Base-by-base conservation (phyloP, 1,139 yeast species). In the Geotrichum aggregatum region DNA sequence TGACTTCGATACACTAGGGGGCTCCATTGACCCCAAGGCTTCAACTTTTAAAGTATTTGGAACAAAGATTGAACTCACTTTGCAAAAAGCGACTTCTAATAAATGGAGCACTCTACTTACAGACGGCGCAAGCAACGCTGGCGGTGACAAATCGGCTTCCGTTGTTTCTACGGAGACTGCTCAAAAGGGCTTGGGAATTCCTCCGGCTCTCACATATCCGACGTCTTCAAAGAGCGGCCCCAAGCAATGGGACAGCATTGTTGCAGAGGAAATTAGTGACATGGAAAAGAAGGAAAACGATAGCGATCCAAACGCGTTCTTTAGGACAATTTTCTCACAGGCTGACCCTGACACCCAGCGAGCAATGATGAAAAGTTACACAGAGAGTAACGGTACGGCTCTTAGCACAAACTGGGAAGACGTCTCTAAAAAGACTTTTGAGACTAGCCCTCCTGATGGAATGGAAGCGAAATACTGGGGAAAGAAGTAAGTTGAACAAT, bases 281-380 rank as follows among this genome's bases (percentile, higher is more conserved):
- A 80, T 59, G 4, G 63, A 72, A 16, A 59, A 58, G 11, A 74
- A 70, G 1, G 76, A 72, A 16, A 72, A 70, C 2, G 66, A 64
- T 1, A 70, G 65, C 8, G 77, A 76, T 45, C 86, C 85, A 8
- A 78, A 83, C 56, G 85, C 77, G 0, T 89, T 94, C 63, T 92
- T 94, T 72, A 78, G 82, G 59, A 76, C 80, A 56, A 67, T 94
- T 11, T 94, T 85, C 70, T 77, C 78, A 39, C 82, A 78, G 59
- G 94, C 95, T 0, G 96, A 89, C 64, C 95, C 86, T 10, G 96
- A 92, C 63, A 84, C 96, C 0, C 76, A 76, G 60, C 76, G 95
- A 54, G 99, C 99, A 1, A 94, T 94, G 98, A 86, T 88, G 94
- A 94, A 94, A 71, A 87, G 96, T 50, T 92, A 80, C 63, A 76